Base-by-base conservation (phyloP, 169 alveolate species). In the Cryptosporidium sp. region DNA sequence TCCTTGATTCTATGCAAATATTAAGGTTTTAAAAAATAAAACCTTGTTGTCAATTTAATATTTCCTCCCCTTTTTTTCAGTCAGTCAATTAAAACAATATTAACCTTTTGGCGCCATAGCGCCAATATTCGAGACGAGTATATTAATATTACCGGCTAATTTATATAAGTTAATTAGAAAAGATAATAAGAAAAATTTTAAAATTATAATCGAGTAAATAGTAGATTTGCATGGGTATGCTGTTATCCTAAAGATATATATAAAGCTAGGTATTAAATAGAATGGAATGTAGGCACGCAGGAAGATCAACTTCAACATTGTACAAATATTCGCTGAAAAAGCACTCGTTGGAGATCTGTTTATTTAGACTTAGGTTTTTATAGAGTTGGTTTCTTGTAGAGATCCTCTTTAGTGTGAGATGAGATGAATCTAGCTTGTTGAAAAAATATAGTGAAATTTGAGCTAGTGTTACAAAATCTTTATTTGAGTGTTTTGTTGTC, bases 361-460 rank as follows among this genome's bases (percentile, higher is more conserved):
- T 59, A 59, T 41, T 65, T 31, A 23, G 6, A 31, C 45, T 41
- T 23, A 61, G 50, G 55, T 67, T 80, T 45, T 45, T 80, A 14
- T 37, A 41, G 16, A 80, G 45, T 14, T 62, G 89, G 9, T 35
- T 65, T 65, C 45, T 80, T 31, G 73, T 62, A 2, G 89, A 62
- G 29, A 18, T 33, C 45, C 68, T 80, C 50, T 59, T 80, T 14
- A 80, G 67, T n/a, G 69, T 65, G 12, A 80, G 55, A 48, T 80
- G 89, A 29, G 69, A 29, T 23, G 89, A 80, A 37, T 80, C 89
- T 41, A 80, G 37, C 70, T 80, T 41, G 37, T 80, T 58, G 23
- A 62, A 43, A 12, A 80, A 62, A 55, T 33, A 23, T 3, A 21
- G 69, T 6, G 75, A 21, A 16, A 62, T 29, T 16, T 61, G 59